Base-by-base conservation (phyloP, 106 monocot genomes). In the Acorus gramineus region DNA sequence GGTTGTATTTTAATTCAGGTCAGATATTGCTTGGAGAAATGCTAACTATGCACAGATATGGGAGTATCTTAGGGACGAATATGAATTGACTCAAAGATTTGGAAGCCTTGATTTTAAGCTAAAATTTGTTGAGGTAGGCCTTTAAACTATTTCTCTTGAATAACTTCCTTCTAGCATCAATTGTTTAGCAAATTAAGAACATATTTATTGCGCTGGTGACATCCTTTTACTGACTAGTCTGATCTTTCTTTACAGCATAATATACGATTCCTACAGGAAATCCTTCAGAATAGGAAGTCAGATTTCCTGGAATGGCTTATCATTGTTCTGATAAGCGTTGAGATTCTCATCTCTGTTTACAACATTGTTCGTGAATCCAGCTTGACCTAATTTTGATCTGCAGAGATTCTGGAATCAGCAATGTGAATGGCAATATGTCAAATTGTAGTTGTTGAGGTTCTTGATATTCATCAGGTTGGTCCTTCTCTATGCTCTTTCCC, bases 21-120 rank as follows among this genome's bases (percentile, higher is more conserved):
- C 95, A 47, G 95, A 96, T 51, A 90, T 96, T 82, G 95, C 95
- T 59, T 96, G 95, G 95, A 96, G 78, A 72, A 91, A 91, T 79
- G 95, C 95, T 49, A 96, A 90, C 52, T 96, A 96, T 79, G 95
- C 95, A 62, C 90, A 96, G 63, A 90, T 95, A 57, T 95, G 90
- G 95, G 95, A 95, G 66, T 95, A 95, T 65, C 90, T 90, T 47
- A 79, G 95, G 11, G 90, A 95, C 66, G 95, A 95, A 68, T 95
- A 90, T 68, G 95, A 95, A 62, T 69, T 95, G 47, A 84, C 87
- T 50, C 90, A 95, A 69, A 76, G 95, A 82, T 96, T 96, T 70
- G 95, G 95, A 53, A 96, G 71, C 71, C 90, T 96, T 53, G 95
- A 96, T 69, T 91, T 96, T 63, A 96, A 96, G 67, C 63, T 96